These are phyloP conservation scores for Penicillium psychrofluorescens DNA, from an alignment of 495 filamentous ascomycete species.

Conservation along the genomic window DNA sequence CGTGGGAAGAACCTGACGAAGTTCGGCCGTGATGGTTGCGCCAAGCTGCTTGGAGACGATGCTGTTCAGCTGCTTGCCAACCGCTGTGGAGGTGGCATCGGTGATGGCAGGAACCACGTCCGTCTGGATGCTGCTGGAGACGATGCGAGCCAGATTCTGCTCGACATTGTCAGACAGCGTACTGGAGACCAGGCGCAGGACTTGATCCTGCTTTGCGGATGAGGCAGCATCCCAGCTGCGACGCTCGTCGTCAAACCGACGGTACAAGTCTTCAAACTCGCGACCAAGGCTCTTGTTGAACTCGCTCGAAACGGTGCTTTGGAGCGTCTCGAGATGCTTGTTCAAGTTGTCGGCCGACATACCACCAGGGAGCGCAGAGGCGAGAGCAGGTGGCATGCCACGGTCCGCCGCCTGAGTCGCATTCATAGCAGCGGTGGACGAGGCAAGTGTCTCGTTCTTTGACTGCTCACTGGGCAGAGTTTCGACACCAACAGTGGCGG, in stretches of 20 bases:
- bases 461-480: slow-evolving; percentile 10
- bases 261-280: slow-evolving; percentile 53
- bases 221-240: slow-evolving; percentile 57
- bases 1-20: slow-evolving; percentile 48
- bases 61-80: slow-evolving; percentile 57
- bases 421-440: slow-evolving; percentile 7
- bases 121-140: slow-evolving; percentile 57
- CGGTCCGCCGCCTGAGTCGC: slow-evolving; percentile 2
- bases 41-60: slow-evolving; percentile 42
- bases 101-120: slow-evolving; percentile 54
- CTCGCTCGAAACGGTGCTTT: slow-evolving; percentile 46
- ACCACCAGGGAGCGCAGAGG: slow-evolving; percentile 1
- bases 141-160: slow-evolving; percentile 62
- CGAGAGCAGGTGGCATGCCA: slow-evolving; percentile 1
- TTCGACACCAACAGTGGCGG: slow-evolving; percentile 11
- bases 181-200: slow-evolving; percentile 79
- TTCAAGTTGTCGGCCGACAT: slow-evolving; percentile 34
- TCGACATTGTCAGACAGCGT: slow-evolving; percentile 90
- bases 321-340: slow-evolving; percentile 49
- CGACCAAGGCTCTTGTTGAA: slow-evolving; percentile 48
- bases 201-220: slow-evolving; percentile 63
- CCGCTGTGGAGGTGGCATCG: slow-evolving; percentile 38
- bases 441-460: slow-evolving; percentile 10
- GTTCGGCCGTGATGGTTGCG: slow-evolving; percentile 41
- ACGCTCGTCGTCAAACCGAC: slow-evolving; percentile 57